Conservation (phyloP, 2,329 filamentous ascomycete species). For the Colletotrichum tofieldiae region DNA sequence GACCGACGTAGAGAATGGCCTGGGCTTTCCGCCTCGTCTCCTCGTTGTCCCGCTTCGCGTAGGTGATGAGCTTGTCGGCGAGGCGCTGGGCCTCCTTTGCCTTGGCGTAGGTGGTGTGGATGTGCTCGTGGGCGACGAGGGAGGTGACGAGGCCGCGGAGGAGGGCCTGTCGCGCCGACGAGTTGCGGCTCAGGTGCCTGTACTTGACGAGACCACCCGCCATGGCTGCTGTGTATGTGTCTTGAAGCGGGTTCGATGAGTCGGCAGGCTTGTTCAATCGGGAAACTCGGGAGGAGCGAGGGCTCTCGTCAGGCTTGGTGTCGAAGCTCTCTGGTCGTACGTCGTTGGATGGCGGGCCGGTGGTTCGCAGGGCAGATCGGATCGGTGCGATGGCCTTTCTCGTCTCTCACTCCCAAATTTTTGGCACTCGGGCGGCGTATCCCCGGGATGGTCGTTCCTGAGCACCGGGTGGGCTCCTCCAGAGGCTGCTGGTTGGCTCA, state of each 20-base stretch:
- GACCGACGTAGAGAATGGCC: conserved; percentile 83
- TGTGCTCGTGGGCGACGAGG: conserved; percentile 92
- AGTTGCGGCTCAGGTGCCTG: conserved; percentile 88
- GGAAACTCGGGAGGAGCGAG: conserved; percentile 28
- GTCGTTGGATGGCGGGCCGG: conserved; percentile 7
- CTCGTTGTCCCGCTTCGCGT: conserved; percentile 94
- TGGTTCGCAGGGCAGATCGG: conserved; percentile 44
- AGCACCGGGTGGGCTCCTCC: background rate
- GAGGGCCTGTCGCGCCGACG: conserved; percentile 90
- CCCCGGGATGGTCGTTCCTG: conserved; percentile 25
- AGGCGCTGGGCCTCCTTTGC: conserved; percentile 96
- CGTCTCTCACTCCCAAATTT: conserved; percentile 32
- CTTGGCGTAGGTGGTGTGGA: conserved; percentile 95
- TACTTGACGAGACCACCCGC: conserved; percentile 90
- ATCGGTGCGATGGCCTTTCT: conserved; percentile 10
- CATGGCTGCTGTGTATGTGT: conserved; percentile 67
- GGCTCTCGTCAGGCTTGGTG: conserved; percentile 31
- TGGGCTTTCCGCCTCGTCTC: conserved; percentile 82
- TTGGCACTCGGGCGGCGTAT: conserved; percentile 29
- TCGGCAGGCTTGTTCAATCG: conserved; percentile 3
- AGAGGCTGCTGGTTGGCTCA: conserved; percentile 29
- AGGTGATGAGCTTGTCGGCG: conserved; percentile 93
- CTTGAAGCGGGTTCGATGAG: conserved; percentile 18
- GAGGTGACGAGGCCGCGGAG: conserved; percentile 97
- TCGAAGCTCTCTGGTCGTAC: conserved; percentile 31